Evolutionary conservation across 2,329 filamentous ascomycete genomes (phyloP).

Genomic region (Didymella glomerata): DNA sequence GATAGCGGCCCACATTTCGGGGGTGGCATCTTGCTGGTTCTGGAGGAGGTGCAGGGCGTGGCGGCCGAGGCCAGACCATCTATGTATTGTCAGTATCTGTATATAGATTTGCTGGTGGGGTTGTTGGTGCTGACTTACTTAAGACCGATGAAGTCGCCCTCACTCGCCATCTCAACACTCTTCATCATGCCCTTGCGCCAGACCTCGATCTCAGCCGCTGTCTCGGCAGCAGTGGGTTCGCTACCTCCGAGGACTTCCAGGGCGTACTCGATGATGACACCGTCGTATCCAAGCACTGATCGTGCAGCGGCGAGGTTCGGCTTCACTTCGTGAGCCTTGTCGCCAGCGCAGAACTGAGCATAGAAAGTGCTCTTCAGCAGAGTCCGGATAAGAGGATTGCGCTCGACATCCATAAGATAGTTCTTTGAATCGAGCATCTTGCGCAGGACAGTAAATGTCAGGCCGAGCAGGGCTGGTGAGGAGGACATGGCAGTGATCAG

Average conservation of each 20-base stretch:
- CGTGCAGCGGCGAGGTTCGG: slow-evolving; percentile 68
- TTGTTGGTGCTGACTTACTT: slow-evolving; percentile 51
- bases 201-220: slow-evolving; percentile 68
- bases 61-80: slow-evolving; percentile 82
- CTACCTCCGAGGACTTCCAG: slow-evolving; percentile 77
- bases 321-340: slow-evolving; percentile 73
- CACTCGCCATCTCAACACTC: slow-evolving; percentile 66
- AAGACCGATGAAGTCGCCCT: slow-evolving; percentile 64
- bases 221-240: slow-evolving; percentile 61
- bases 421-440: slow-evolving; percentile 74
- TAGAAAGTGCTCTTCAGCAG: slow-evolving; percentile 86
- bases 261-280: slow-evolving; percentile 86
- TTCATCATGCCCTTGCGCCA: slow-evolving; percentile 80
- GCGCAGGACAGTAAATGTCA: slow-evolving; percentile 74
- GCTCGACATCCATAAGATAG: slow-evolving; percentile 74
- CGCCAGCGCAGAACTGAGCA: slow-evolving; percentile 88
- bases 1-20: slow-evolving; percentile 73
- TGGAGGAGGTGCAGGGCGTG: slow-evolving; percentile 74
- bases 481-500: slow-evolving; percentile 75
- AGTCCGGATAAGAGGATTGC: slow-evolving; percentile 73
- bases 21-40: slow-evolving; percentile 68
- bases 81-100: slow-evolving; percentile 40
- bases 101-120: neutral
- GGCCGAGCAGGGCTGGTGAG: slow-evolving; percentile 71
- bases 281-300: slow-evolving; percentile 78